Base-by-base conservation (phyloP, 352 stramenopile species). In the Pelagophyceae sp. region DNA sequence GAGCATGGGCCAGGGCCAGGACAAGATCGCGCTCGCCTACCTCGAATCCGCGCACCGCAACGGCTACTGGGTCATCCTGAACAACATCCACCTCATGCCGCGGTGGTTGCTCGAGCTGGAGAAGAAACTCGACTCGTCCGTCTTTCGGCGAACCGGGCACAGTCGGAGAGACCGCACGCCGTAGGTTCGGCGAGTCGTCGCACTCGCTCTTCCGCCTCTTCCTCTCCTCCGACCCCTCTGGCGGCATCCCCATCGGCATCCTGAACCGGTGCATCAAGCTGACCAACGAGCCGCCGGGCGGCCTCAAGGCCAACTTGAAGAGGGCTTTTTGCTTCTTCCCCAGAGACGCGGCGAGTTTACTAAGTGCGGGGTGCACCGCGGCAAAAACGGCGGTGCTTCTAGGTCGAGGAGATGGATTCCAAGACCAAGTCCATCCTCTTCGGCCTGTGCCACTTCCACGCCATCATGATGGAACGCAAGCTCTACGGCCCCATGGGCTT, bases 21-120 rank as follows among this genome's bases (percentile, higher is more conserved):
- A 98, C 79, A 87, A 97, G 54, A 93, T 96, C 51, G 95, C 95
- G 0, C 97, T 97, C 93, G 89, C 94, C 79, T 93, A 92, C 15
- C 88, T 98, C 17, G 92, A 97, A 77, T 91, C 93, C 29, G 94
- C 92, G 19, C 93, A 97, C 79, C 90, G 91, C 45, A 96, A 98
- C 72, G 94, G 94, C 31, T 92, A 98, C 83, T 98, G 94, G 94
- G 94, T 98, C 15, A 97, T 98, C 76, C 86, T 98, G 45, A 98
- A 98, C 83, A 98, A 98, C 82, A 96, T 98, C 70, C 94, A 98
- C 79, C 83, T 98, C 61, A 98, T 98, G 94, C 93, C 94, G 11
- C 90, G 91, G 23, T 98, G 94, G 94, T 85, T 98, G 38, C 84
- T 95, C 54, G 90, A 95, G 75, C 91, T 98, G 2, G 94, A 98